Percentiles rank a stretch among this genome's conserved stretches.
Evolutionary conservation across 768 basidiomycete genomes (phyloP).

Genomic region (Termitomyces heimii): DNA sequence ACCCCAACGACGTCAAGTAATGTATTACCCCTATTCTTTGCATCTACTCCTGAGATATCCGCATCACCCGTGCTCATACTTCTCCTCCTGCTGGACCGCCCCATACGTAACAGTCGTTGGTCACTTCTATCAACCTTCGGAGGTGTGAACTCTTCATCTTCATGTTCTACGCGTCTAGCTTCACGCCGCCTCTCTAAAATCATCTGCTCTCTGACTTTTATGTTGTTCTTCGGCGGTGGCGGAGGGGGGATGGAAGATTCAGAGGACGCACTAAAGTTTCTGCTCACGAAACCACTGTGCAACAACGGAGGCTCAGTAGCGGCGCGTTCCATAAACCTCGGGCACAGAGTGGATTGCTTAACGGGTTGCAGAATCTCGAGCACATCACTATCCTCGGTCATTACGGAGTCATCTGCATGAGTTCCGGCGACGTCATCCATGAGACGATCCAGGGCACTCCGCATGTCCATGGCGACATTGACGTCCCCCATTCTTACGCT

Average conservation of each 20-base stretch:
- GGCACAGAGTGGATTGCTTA: constrained; percentile 8
- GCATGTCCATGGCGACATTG: constrained; percentile 64
- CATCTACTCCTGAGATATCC: constrained; percentile 32
- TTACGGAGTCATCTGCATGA: constrained; percentile 34
- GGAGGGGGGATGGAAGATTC: constrained; percentile 37
- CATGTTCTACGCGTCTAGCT: constrained; percentile 49
- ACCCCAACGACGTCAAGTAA: constrained; percentile 32
- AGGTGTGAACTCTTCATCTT: constrained; percentile 31
- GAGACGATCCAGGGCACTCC: constrained; percentile 64
- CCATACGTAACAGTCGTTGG: constrained; percentile 28
- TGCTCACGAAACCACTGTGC: constrained; percentile 31
- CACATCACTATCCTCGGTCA: constrained; percentile 37
- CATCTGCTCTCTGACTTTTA: constrained; percentile 56
- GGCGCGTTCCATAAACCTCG: constrained; percentile 33
- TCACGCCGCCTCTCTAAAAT: constrained; percentile 68
- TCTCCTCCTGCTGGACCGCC: constrained; percentile 54
- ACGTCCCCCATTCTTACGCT: constrained; percentile 38
- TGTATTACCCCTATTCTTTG: constrained; percentile 27
- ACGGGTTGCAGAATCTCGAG: constrained; percentile 22
- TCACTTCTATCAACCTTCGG: constrained; percentile 4
- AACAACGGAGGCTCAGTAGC: constrained; percentile 46
- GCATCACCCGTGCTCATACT: constrained; percentile 81
- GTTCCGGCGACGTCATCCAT: constrained; percentile 63
- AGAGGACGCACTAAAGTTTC: constrained; percentile 38
- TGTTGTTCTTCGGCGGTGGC: constrained; percentile 60